These are phyloP conservation scores for Phytophthora pseudosyringae DNA, from an alignment of 352 stramenopile genomes.

Conservation along the genomic window DNA sequence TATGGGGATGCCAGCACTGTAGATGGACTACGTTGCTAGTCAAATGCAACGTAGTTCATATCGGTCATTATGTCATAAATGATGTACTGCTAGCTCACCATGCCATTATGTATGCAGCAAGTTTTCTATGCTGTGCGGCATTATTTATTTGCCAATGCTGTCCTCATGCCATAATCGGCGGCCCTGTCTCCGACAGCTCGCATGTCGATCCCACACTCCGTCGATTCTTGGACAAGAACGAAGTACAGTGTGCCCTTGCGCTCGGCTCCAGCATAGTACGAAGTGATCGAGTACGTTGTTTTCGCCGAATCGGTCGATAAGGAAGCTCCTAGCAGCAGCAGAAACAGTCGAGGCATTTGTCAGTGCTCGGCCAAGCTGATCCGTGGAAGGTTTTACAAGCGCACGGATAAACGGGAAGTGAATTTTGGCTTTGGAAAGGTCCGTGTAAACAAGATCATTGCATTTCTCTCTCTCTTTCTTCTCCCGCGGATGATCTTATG, in stretches of 20 bases:
- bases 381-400: not conserved
- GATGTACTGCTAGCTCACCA: too few relatives aligned
- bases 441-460: not conserved
- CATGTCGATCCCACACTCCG: conserved; percentile 5
- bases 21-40: too few relatives aligned
- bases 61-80: too few relatives aligned
- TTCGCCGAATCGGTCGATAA: not conserved
- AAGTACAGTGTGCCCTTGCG: conserved; percentile 1
- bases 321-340: not conserved
- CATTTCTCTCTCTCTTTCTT: not conserved
- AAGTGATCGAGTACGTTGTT: conserved; percentile 10
- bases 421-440: not conserved
- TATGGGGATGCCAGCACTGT: too few relatives aligned
- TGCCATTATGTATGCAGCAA: too few relatives aligned
- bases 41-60: too few relatives aligned
- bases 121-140: too few relatives aligned
- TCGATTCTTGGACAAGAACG: conserved; percentile 13
- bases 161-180: too few relatives aligned
- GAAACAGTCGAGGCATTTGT: conserved; percentile 1
- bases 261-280: conserved; percentile 7
- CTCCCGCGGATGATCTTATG: conserved; percentile 4
- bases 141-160: too few relatives aligned
- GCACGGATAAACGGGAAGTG: conserved; percentile 4
- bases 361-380: not conserved
- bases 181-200: conserved; percentile 3